A percentile compares a stretch with the other conserved stretches of the same genome.
phyloP scores from a whole-genome alignment of 2,329 filamentous ascomycete genomes.

The Ophiocordyceps robertsii region DNA sequence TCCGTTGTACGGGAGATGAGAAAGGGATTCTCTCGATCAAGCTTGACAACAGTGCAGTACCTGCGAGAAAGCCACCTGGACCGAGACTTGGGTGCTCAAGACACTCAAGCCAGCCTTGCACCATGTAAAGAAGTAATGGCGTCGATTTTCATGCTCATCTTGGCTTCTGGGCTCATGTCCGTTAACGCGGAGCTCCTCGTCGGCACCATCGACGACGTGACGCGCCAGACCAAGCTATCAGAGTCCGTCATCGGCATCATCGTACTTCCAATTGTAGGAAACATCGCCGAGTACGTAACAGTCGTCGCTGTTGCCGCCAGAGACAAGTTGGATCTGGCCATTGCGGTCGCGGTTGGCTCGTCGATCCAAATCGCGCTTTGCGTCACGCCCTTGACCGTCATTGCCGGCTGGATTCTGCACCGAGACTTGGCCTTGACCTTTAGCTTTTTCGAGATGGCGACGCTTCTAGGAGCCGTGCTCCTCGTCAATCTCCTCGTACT shows the following conservation, averaged over 20 bases:
- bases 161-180: conserved; percentile 42
- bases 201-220: conserved; percentile 41
- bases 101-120: not conserved
- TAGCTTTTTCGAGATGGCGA: conserved; percentile 62
- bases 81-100: not conserved
- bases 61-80: conserved; percentile 6
- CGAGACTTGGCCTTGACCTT: conserved; percentile 54
- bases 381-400: conserved; percentile 44
- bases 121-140: conserved; percentile 12
- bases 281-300: conserved; percentile 50
- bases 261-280: conserved; percentile 48
- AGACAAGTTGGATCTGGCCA: conserved; percentile 49
- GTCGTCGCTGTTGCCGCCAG: conserved; percentile 44
- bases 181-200: conserved; percentile 50
- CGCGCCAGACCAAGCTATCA: conserved; percentile 32
- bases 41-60: conserved; percentile 7
- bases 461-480: conserved; percentile 55
- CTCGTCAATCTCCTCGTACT: conserved; percentile 66
- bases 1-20: conserved; percentile 4
- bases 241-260: conserved; percentile 48
- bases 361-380: conserved; percentile 50
- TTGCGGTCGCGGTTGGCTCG: conserved; percentile 46
- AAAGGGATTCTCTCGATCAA: conserved; percentile 6
- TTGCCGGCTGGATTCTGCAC: conserved; percentile 43
- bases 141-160: conserved; percentile 35